Evolutionary conservation across 2,329 filamentous ascomycete genomes (phyloP).

Genomic region (Stemphylium vesicarium): DNA sequence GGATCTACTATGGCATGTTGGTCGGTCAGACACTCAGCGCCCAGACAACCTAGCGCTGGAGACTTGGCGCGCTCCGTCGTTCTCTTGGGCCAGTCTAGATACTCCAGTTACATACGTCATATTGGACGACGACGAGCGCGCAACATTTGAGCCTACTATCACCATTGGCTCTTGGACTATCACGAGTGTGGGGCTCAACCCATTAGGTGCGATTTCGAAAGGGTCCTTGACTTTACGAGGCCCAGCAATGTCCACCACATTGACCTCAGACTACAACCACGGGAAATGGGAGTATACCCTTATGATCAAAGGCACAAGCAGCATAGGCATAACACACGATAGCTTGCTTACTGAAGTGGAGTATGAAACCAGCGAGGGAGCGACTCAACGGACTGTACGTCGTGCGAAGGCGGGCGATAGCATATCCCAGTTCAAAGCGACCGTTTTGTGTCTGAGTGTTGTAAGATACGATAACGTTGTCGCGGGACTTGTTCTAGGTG

Average conservation of each 20-base stretch:
- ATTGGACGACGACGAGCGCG: slow-evolving; percentile 30
- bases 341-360: slow-evolving; percentile 30
- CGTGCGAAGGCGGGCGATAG: slow-evolving; percentile 26
- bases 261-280: slow-evolving; percentile 22
- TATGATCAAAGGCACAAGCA: slow-evolving; percentile 34
- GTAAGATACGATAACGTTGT: slow-evolving; percentile 34
- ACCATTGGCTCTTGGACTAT: slow-evolving; percentile 23
- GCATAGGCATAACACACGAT: slow-evolving; percentile 36
- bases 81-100: slow-evolving; percentile 44
- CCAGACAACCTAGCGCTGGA: slow-evolving; percentile 18
- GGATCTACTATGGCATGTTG: slow-evolving; percentile 40
- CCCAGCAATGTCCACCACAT: slow-evolving; percentile 22
- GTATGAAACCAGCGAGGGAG: slow-evolving; percentile 3
- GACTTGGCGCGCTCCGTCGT: slow-evolving; percentile 39
- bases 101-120: slow-evolving; percentile 30
- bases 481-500: slow-evolving; percentile 38
- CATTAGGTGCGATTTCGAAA: slow-evolving; percentile 33
- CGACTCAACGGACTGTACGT: slow-evolving; percentile 23
- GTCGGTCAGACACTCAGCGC: slow-evolving; percentile 6
- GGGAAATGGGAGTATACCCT: slow-evolving; percentile 32
- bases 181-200: slow-evolving; percentile 32
- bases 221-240: slow-evolving; percentile 34
- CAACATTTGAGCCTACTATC: slow-evolving; percentile 22
- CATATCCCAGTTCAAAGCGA: slow-evolving; percentile 24
- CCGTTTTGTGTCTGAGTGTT: slow-evolving; percentile 37